Conservation (phyloP, 2,329 filamentous ascomycete species). For the Aspergillus udagawae region DNA sequence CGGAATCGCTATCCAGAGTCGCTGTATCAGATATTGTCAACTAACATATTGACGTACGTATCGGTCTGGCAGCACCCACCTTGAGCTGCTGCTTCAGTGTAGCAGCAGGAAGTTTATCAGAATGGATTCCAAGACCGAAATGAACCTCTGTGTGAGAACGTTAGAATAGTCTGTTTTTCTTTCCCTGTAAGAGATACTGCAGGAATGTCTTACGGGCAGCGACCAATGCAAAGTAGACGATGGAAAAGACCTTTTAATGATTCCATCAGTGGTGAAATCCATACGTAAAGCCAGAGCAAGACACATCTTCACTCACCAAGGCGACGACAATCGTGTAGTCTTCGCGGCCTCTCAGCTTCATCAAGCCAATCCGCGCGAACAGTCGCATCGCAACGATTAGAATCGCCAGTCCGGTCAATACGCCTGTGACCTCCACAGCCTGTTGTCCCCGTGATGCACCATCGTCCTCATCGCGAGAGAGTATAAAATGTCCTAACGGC, state of each 20-base stretch:
- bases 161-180: constrained; percentile 3
- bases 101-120: constrained; percentile 11
- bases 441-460: constrained; percentile 19
- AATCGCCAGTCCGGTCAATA: constrained; percentile 23
- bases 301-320: constrained; percentile 14
- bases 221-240: constrained; percentile 27
- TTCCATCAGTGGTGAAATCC: background rate
- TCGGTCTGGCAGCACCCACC: constrained; percentile 10
- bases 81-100: constrained; percentile 22
- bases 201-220: constrained; percentile 20
- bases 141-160: constrained; percentile 19
- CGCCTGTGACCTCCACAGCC: constrained; percentile 29
- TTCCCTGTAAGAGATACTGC: background rate
- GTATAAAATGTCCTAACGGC: constrained; percentile 9
- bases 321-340: constrained; percentile 29
- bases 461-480: constrained; percentile 16
- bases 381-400: constrained; percentile 27
- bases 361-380: constrained; percentile 24
- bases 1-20: constrained; percentile 30
- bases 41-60: background rate
- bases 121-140: constrained; percentile 24
- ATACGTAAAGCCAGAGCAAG: background rate
- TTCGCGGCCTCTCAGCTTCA: constrained; percentile 32
- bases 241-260: constrained; percentile 16
- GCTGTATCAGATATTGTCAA: constrained; percentile 10